Percentiles rank a stretch among this genome's conserved stretches.
Conservation (phyloP, 768 basidiomycete species). For the Dendrothele bispora region DNA sequence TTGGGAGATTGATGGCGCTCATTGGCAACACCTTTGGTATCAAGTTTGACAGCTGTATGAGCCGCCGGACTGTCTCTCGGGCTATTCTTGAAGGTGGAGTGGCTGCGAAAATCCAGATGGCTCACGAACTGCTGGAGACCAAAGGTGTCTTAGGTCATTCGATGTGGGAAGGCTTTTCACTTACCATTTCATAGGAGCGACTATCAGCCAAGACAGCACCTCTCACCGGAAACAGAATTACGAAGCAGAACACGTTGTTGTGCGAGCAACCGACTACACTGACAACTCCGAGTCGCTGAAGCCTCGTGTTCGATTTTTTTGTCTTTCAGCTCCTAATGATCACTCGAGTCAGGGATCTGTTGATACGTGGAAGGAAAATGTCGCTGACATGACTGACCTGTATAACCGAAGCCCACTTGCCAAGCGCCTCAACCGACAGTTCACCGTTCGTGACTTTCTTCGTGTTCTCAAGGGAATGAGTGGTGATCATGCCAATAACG, state of each 20-base stretch:
- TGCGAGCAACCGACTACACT: constrained; percentile 6
- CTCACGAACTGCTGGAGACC: constrained; percentile 17
- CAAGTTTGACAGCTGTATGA: constrained; percentile 14
- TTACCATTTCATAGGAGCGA: neutral
- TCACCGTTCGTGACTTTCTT: neutral
- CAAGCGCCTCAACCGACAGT: neutral
- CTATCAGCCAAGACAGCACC: constrained; percentile 13
- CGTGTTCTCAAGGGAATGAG: constrained; percentile 10
- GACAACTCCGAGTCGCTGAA: neutral
- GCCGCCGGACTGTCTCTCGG: constrained; percentile 11
- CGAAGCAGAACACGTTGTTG: constrained; percentile 8
- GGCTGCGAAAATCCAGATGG: constrained; percentile 23
- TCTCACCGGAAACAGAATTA: constrained; percentile 12
- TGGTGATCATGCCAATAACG: constrained; percentile 25
- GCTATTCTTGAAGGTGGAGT: constrained; percentile 18
- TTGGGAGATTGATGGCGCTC: neutral
- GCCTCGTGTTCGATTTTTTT: neutral
- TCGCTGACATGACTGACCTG: constrained; percentile 3
- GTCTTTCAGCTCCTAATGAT: neutral
- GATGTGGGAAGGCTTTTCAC: neutral
- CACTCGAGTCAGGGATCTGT: neutral
- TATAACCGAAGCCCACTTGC: neutral
- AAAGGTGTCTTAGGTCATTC: constrained; percentile 5
- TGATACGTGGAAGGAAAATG: constrained; percentile 8
- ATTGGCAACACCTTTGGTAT: neutral